Conservation (phyloP, 1,139 yeast genomes). For the Geotrichum candidum region DNA sequence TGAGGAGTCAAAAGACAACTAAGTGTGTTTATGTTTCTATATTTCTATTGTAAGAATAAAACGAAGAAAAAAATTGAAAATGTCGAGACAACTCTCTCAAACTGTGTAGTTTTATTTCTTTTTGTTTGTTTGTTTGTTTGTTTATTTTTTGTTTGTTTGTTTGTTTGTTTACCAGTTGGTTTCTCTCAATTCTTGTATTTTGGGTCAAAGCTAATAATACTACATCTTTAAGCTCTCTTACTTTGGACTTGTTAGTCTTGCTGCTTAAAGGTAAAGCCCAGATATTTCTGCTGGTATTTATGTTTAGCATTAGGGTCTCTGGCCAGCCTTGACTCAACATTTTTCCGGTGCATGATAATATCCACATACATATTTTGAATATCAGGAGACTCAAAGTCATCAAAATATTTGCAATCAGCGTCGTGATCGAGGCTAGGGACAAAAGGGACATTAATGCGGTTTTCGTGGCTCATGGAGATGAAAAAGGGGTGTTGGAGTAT, state of each 20-base stretch:
- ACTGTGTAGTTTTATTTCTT: background rate
- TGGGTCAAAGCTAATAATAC: too few relatives aligned
- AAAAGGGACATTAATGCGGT: constrained; percentile 14
- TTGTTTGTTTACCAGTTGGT: background rate
- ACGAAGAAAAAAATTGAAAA: background rate
- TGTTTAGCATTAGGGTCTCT: constrained; percentile 11
- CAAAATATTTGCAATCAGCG: constrained; percentile 18
- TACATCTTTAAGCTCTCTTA: too few relatives aligned
- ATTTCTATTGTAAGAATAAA: constrained; percentile 1
- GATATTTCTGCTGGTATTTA: constrained; percentile 11
- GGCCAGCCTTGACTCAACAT: constrained; percentile 9
- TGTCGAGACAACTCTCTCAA: background rate
- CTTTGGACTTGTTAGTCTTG: background rate
- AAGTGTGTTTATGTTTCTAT: background rate
- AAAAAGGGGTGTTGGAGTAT: constrained; percentile 15
- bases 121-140: background rate
- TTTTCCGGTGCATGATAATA: constrained; percentile 16
- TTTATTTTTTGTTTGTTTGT: background rate
- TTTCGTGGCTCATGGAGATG: constrained; percentile 5
- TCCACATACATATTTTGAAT: constrained; percentile 17
- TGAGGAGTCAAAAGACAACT: constrained; percentile 11
- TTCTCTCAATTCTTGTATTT: background rate
- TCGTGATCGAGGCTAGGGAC: constrained; percentile 16
- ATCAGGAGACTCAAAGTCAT: constrained; percentile 19
- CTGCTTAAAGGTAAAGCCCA: constrained; percentile 15